phyloP scores from a whole-genome alignment of 2,329 filamentous ascomycete genomes.

The Fonsecaea nubica region DNA sequence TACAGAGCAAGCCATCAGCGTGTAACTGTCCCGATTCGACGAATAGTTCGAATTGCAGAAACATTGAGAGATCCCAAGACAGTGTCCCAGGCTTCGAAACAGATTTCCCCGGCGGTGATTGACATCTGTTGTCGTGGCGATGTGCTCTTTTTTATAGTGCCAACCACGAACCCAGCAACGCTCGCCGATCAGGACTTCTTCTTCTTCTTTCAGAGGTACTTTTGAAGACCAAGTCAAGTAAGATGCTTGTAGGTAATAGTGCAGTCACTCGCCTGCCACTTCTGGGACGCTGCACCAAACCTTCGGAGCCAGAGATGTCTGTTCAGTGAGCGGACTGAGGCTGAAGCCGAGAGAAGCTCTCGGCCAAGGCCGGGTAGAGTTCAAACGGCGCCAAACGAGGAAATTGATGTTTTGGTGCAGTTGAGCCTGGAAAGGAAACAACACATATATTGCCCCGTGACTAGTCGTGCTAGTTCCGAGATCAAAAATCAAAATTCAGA shows the following conservation, averaged over 20 bases:
- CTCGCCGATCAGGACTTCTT: neutral
- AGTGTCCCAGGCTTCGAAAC: neutral
- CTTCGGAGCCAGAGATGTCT: neutral
- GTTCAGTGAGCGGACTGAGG: neutral
- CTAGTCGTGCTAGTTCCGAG: neutral
- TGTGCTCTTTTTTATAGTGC: neutral
- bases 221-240: neutral
- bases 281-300: neutral
- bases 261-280: neutral
- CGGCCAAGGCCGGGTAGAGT: neutral
- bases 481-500: neutral
- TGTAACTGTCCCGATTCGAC: neutral
- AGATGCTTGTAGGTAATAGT: neutral
- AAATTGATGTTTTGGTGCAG: constrained; percentile 1
- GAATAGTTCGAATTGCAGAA: neutral
- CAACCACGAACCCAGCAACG: neutral
- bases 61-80: neutral
- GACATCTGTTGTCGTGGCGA: neutral
- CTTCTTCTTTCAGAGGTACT: neutral
- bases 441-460: neutral
- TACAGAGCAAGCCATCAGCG: neutral
- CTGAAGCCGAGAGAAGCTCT: neutral
- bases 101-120: neutral
- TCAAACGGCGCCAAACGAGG: neutral
- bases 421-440: neutral